Conservation (phyloP, 805 yeast species). For the Kodamaea laetipori region DNA sequence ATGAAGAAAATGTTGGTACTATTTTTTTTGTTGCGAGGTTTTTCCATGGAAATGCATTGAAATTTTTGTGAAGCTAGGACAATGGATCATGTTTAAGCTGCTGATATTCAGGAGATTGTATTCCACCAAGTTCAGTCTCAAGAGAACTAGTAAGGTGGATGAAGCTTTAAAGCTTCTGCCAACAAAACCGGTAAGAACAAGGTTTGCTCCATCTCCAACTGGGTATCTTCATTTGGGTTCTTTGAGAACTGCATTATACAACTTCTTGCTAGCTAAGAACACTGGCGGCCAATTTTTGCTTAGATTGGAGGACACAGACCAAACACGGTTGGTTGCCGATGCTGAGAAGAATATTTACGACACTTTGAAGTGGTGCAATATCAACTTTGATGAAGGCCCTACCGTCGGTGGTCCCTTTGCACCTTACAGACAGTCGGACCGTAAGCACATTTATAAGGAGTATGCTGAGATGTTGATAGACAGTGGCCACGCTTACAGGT, state of each 20-base stretch:
- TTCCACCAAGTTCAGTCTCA: constrained; percentile 11
- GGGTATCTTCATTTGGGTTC: constrained; percentile 95
- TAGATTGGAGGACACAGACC: constrained; percentile 93
- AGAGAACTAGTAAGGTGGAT: constrained; percentile 5
- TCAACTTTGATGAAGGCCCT: constrained; percentile 85
- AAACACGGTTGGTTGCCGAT: constrained; percentile 68
- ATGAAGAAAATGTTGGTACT: not conserved
- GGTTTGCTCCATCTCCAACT: constrained; percentile 99
- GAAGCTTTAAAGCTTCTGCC: not conserved
- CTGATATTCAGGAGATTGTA: constrained; percentile 4
- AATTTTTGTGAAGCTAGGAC: not conserved
- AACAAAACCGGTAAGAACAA: constrained; percentile 65
- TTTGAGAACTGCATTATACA: constrained; percentile 87
- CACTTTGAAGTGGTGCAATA: constrained; percentile 74
- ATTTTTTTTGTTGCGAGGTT: not conserved
- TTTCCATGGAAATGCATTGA: constrained; percentile 1
- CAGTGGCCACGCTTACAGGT: constrained; percentile 77
- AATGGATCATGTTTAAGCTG: constrained; percentile 1
- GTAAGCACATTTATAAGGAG: constrained; percentile 63
- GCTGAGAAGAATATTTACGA: constrained; percentile 83
- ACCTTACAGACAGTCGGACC: constrained; percentile 84
- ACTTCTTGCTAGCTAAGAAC: constrained; percentile 74
- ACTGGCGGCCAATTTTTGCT: constrained; percentile 81
- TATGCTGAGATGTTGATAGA: constrained; percentile 60
- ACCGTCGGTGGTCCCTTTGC: constrained; percentile 56